These are phyloP conservation scores for Chaetomiaceae sp. DNA, from an alignment of 2,329 filamentous ascomycete genomes.

Conservation along the genomic window DNA sequence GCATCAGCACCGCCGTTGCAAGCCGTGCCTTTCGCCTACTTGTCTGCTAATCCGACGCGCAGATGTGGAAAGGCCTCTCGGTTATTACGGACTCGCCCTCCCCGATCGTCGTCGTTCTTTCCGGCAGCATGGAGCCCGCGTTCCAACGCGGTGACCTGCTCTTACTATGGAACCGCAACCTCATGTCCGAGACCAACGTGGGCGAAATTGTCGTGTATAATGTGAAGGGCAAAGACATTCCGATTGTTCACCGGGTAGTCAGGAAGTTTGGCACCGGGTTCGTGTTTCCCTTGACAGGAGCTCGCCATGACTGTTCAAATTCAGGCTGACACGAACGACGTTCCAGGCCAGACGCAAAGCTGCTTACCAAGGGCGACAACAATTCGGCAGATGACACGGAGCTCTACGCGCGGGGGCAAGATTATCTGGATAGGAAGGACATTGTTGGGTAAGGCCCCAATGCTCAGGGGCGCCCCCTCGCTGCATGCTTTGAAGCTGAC, in stretches of 20 bases:
- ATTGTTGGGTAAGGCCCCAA: constrained; percentile 67
- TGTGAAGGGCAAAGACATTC: constrained; percentile 89
- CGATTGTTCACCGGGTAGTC: constrained; percentile 91
- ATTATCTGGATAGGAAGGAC: constrained; percentile 79
- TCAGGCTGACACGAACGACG: constrained; percentile 7
- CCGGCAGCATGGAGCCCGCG: constrained; percentile 78
- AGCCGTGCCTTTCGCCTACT: background rate
- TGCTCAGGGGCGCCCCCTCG: background rate
- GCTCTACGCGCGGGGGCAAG: constrained; percentile 77
- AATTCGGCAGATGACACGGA: constrained; percentile 92
- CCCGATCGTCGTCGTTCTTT: constrained; percentile 79
- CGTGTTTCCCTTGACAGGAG: constrained; percentile 25
- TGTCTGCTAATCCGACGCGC: constrained; percentile 21
- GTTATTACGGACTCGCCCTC: constrained; percentile 70
- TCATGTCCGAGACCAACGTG: constrained; percentile 49
- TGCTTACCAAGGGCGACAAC: constrained; percentile 97
- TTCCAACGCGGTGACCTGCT: constrained; percentile 75
- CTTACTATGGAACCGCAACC: constrained; percentile 70
- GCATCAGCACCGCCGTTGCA: background rate
- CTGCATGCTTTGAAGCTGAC: constrained; percentile 15
- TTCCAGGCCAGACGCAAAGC: constrained; percentile 53
- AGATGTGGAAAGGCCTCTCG: constrained; percentile 85
- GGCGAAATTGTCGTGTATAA: constrained; percentile 62
- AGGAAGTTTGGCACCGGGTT: constrained; percentile 63
- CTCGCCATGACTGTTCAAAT: background rate